Base-by-base conservation (phyloP, 139 green algal species). In the Pleodorina starrii region DNA sequence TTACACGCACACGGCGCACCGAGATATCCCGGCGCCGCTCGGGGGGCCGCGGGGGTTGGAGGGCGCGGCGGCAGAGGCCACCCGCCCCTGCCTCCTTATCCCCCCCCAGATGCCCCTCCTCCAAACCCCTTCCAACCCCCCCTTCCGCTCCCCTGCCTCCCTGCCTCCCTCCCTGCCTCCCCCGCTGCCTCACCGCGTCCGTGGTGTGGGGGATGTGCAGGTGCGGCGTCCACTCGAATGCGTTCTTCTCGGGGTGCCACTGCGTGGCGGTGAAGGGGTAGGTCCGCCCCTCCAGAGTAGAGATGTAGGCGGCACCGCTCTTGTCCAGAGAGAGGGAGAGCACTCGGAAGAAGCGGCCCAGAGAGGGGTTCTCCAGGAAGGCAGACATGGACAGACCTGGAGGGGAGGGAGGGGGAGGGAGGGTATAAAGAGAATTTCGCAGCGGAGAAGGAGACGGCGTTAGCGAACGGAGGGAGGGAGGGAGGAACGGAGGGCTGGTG, bases 201-300 rank as follows among this genome's bases (percentile, higher is more conserved):
- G 90, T 91, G 42, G 92, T 85, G 84, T 97, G 96, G 0, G 95
- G 95, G 87, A 97, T 97, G 90, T 96, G 85, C 77, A 96, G 90
- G 69, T 89, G 75, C 6, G 80, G 85, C 21, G 88, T 94, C 95
- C 95, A 97, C 89, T 97, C 95, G 90, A 94, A 98, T 0, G 94
- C 89, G 82, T 98, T 98, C 91, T 98, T 98, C 92, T 98, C 96
- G 21, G 96, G 96, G 90, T 98, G 96, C 95, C 96, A 98, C 89
- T 98, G 96, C 38, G 48, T 78, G 46, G 89, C 89, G 57, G 86
- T 87, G 82, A 92, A 86, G 46, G 89, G 89, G 63, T 89, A 92
- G n/a, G 92, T 60, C 29, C 90, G 89, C 4, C 91, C 92, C 89
- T 98, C 96, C 89, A 98, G 89, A 17, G 95, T 97, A 42, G 89